These are phyloP conservation scores for Lactarius sp. DNA, from an alignment of 768 basidiomycete genomes.

Conservation along the genomic window DNA sequence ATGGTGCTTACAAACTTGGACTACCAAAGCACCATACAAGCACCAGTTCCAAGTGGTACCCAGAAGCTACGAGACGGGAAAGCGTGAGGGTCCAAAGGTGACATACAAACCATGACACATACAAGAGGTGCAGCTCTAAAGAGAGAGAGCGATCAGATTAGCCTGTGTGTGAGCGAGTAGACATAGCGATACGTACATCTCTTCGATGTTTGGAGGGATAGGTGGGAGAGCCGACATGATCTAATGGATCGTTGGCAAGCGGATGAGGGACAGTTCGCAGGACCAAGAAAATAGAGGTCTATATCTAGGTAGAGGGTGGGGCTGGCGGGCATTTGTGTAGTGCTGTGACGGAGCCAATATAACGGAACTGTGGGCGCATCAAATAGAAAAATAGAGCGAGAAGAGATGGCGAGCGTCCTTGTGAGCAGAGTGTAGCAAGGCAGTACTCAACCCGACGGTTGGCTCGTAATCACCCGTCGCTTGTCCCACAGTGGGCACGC, in stretches of 20 bases:
- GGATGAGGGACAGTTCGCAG: not conserved
- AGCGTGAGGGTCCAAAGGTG: not conserved
- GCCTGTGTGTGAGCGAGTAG: too few relatives aligned
- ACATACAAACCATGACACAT: not conserved
- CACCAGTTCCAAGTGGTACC: conserved; percentile 28
- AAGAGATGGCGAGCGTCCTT: not conserved
- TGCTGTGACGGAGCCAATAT: not conserved
- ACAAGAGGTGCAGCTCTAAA: conserved; percentile 12
- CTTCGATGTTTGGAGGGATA: not conserved
- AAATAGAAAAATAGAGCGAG: not conserved
- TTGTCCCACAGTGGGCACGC: too few relatives aligned
- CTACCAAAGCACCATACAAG: conserved; percentile 29
- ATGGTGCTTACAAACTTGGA: conserved; percentile 31
- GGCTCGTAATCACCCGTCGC: too few relatives aligned
- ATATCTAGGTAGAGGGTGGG: not conserved
- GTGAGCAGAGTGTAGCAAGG: not conserved
- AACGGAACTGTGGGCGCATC: not conserved
- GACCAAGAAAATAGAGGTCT: not conserved
- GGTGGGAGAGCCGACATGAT: not conserved
- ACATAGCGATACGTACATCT: too few relatives aligned
- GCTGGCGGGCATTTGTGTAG: not conserved
- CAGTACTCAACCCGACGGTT: not conserved
- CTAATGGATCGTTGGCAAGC: not conserved
- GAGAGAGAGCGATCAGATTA: not conserved
- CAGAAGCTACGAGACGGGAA: not conserved